Percentiles rank a stretch among this genome's conserved stretches.
Evolutionary conservation across 75 land plant genomes (phyloP).

Genomic region (Pinus taeda): DNA sequence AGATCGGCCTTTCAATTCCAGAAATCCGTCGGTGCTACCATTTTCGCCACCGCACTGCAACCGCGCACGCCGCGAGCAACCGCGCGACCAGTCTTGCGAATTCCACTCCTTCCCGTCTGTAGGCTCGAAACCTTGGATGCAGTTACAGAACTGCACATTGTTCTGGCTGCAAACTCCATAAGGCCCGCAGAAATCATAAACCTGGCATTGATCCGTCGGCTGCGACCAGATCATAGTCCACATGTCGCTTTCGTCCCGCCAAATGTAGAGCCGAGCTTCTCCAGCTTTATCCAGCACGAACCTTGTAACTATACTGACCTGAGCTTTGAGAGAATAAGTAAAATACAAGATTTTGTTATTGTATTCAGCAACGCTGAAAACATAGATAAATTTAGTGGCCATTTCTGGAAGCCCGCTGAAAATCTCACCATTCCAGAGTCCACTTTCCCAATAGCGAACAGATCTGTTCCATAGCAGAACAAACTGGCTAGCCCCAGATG

Average conservation of each 20-base stretch:
- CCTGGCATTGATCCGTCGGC: constrained; percentile 48
- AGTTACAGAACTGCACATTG: constrained; percentile 15
- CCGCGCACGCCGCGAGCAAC: constrained; percentile 22
- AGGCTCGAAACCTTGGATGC: constrained; percentile 40
- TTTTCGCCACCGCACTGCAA: constrained; percentile 16
- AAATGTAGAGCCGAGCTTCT: constrained; percentile 7
- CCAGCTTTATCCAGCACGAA: constrained; percentile 5
- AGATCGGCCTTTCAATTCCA: not conserved
- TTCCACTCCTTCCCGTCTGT: constrained; percentile 18
- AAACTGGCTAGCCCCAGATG: constrained; percentile 18
- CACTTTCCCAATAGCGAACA: constrained; percentile 41
- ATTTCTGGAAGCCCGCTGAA: constrained; percentile 27
- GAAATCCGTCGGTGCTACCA: constrained; percentile 11
- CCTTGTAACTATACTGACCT: not conserved
- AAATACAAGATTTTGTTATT: constrained; percentile 7
- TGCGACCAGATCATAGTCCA: constrained; percentile 67
- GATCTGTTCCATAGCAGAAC: constrained; percentile 41
- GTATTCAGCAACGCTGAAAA: constrained; percentile 12
- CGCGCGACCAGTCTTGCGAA: constrained; percentile 28
- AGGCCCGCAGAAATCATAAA: constrained; percentile 47
- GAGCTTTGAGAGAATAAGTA: constrained; percentile 11
- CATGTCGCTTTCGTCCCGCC: constrained; percentile 1
- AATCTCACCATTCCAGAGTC: constrained; percentile 46
- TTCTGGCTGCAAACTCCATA: constrained; percentile 30
- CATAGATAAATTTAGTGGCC: constrained; percentile 14